A percentile compares a stretch with the other conserved stretches of the same genome.
phyloP scores from a whole-genome alignment of 495 filamentous ascomycete species.

The Penicillium silybi region DNA sequence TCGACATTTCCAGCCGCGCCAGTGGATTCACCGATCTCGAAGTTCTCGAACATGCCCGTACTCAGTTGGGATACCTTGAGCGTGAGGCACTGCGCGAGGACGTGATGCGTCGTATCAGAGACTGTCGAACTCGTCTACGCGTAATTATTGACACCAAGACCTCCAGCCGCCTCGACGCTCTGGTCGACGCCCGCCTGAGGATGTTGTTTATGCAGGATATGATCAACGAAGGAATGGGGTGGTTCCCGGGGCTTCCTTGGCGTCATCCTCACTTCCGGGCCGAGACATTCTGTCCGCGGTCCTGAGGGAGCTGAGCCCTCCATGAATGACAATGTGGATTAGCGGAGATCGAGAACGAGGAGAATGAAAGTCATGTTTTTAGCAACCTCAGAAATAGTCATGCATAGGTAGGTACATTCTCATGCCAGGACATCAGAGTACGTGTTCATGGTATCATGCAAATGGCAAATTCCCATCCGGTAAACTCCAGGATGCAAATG shows the following conservation, averaged over 20 bases:
- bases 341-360: background rate
- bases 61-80: background rate
- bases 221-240: slow-evolving; percentile 6
- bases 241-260: slow-evolving; percentile 8
- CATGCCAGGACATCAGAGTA: background rate
- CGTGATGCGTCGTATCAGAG: background rate
- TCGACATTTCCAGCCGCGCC: background rate
- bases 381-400: background rate
- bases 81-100: background rate
- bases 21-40: background rate
- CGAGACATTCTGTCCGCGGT: background rate
- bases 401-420: background rate
- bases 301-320: background rate
- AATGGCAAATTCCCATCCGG: background rate
- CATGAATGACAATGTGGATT: background rate
- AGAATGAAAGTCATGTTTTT: background rate
- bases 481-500: background rate
- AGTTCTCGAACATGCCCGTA: background rate
- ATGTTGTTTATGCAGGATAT: slow-evolving; percentile 3
- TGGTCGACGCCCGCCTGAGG: background rate
- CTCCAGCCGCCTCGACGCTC: background rate
- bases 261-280: background rate
- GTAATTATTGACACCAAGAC: background rate
- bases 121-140: background rate
- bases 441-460: background rate